These are phyloP conservation scores for Boletus barrowsii DNA, from an alignment of 768 basidiomycete genomes.

Conservation along the genomic window DNA sequence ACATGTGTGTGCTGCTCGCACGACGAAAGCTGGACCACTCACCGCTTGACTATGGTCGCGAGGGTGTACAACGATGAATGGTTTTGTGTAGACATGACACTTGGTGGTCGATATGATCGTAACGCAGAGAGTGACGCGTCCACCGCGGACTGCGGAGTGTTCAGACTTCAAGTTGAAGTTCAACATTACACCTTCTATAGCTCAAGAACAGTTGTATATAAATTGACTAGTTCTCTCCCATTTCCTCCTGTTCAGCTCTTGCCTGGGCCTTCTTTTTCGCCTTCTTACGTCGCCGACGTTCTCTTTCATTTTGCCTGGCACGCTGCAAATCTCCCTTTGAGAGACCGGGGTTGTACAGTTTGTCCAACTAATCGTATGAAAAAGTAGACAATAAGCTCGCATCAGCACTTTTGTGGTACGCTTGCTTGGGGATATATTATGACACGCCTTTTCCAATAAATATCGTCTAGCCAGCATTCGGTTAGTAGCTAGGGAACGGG, in stretches of 20 bases:
- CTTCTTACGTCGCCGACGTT: constrained; percentile 73
- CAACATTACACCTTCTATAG: too few species aligned
- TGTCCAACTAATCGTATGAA: constrained; percentile 55
- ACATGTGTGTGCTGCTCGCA: constrained; percentile 1
- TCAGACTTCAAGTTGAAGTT: too few species aligned
- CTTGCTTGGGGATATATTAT: constrained; percentile 19
- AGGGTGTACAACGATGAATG: constrained; percentile 62
- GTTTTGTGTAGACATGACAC: constrained; percentile 34
- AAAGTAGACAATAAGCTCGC: constrained; percentile 1
- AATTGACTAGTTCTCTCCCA: constrained; percentile 11
- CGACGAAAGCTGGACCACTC: constrained; percentile 17
- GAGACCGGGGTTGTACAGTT: constrained; percentile 68
- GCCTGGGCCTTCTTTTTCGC: constrained; percentile 60
- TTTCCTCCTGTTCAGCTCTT: constrained; percentile 24
- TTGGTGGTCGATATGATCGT: neutral
- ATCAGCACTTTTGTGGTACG: constrained; percentile 19
- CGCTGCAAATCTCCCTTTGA: constrained; percentile 65
- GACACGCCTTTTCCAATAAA: constrained; percentile 72
- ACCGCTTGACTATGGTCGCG: constrained; percentile 84
- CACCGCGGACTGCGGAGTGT: too few species aligned
- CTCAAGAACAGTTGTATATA: neutral
- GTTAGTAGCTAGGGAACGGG: constrained; percentile 79
- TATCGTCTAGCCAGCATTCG: constrained; percentile 71
- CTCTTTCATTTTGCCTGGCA: constrained; percentile 75
- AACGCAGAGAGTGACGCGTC: neutral